A percentile compares a stretch with the other conserved stretches of the same genome.
phyloP scores from a whole-genome alignment of 2,329 filamentous ascomycete species.

The Arthrocladium fulminans region DNA sequence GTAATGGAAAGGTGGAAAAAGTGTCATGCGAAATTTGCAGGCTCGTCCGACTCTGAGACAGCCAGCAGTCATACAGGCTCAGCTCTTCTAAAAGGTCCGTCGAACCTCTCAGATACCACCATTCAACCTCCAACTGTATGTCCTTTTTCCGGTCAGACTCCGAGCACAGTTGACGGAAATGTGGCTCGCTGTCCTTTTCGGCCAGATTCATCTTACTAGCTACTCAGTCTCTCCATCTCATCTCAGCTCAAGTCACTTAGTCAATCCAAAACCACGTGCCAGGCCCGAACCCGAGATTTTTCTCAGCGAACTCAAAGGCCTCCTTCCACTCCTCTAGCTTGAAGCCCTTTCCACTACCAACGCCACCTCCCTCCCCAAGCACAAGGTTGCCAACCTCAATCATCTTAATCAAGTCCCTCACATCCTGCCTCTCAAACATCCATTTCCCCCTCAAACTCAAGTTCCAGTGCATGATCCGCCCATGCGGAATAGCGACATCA shows the following conservation, averaged over 20 bases:
- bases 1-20: slow-evolving; percentile 14
- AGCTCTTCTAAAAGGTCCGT: neutral
- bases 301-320: too few relatives aligned
- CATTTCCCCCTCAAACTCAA: slow-evolving; percentile 21
- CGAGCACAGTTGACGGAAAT: neutral
- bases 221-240: too few relatives aligned
- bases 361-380: slow-evolving; percentile 10
- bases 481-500: slow-evolving; percentile 15
- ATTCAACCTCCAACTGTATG: neutral
- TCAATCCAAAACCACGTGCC: too few relatives aligned
- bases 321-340: slow-evolving; percentile 20
- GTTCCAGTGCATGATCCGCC: slow-evolving; percentile 13
- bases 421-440: slow-evolving; percentile 22
- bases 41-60: neutral
- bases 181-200: neutral
- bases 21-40: neutral
- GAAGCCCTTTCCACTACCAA: slow-evolving; percentile 9
- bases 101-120: neutral
- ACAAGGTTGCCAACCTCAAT: slow-evolving; percentile 18
- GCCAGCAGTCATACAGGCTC: neutral
- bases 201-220: too few relatives aligned
- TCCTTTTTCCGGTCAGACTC: neutral
- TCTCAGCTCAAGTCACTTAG: too few relatives aligned
- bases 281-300: too few relatives aligned
- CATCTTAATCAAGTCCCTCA: slow-evolving; percentile 14